phyloP scores from a whole-genome alignment of 2,329 filamentous ascomycete species.

The Bimuria novae-zelandiae region DNA sequence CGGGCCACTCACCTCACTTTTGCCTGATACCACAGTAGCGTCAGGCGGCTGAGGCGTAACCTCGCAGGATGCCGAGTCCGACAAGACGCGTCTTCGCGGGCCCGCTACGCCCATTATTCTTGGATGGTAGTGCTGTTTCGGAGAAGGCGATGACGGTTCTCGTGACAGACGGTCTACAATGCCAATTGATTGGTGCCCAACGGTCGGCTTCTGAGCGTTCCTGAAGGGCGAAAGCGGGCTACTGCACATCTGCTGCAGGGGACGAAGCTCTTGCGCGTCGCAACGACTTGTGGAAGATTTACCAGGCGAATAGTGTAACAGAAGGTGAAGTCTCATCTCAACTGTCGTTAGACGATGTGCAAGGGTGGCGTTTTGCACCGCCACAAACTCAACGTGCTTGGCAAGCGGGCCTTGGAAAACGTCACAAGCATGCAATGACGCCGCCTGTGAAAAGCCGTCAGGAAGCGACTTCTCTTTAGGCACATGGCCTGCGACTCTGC shows the following conservation, averaged over 20 bases:
- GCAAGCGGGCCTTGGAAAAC: constrained; percentile 9
- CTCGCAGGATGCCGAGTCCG: too few relatives aligned
- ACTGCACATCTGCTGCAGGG: constrained; percentile 39
- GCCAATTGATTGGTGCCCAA: not conserved
- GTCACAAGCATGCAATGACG: constrained; percentile 9
- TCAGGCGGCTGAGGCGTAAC: too few relatives aligned
- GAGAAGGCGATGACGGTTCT: not conserved
- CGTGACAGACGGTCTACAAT: not conserved
- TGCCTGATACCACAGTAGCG: too few relatives aligned
- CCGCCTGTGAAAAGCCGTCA: constrained; percentile 14
- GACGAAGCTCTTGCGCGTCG: constrained; percentile 27
- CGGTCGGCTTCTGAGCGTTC: constrained; percentile 18
- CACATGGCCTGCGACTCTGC: constrained; percentile 14
- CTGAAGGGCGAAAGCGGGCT: constrained; percentile 35
- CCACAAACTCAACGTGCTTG: constrained; percentile 15
- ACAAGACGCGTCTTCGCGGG: too few relatives aligned
- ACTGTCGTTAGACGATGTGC: constrained; percentile 3
- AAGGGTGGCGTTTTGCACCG: constrained; percentile 8
- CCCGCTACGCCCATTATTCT: too few relatives aligned
- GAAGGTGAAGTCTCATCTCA: constrained; percentile 7
- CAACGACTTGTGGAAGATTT: constrained; percentile 17
- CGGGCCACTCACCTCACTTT: too few relatives aligned
- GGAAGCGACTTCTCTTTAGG: constrained; percentile 4
- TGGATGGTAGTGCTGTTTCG: not conserved
- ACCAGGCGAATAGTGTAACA: constrained; percentile 6